Percentiles rank a stretch among this genome's conserved stretches.
phyloP scores from a whole-genome alignment of 2,329 filamentous ascomycete species.

The Sporothrix pseudoabietina region DNA sequence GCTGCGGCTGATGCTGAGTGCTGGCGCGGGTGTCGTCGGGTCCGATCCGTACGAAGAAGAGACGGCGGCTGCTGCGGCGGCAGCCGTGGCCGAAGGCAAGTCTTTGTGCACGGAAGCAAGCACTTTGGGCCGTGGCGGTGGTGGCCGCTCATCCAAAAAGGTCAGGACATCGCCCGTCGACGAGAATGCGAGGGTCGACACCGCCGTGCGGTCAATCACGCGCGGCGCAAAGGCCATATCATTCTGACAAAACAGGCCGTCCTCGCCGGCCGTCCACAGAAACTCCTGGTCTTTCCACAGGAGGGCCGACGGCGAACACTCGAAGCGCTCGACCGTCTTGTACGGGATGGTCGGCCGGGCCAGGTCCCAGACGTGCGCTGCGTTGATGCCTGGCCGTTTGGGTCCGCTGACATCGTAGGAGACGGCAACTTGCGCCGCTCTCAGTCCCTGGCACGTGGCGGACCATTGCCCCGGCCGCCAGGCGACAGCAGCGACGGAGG shows the following conservation, averaged over 20 bases:
- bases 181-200: constrained; percentile 64
- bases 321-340: constrained; percentile 65
- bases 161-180: constrained; percentile 61
- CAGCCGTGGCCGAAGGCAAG: constrained; percentile 35
- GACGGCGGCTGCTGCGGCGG: background rate
- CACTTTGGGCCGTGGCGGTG: constrained; percentile 49
- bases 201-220: constrained; percentile 62
- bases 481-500: constrained; percentile 59
- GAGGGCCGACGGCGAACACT: constrained; percentile 58
- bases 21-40: constrained; percentile 47
- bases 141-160: constrained; percentile 62
- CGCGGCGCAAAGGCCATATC: constrained; percentile 66
- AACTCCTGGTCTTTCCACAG: constrained; percentile 67
- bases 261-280: constrained; percentile 66
- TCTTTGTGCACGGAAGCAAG: constrained; percentile 36
- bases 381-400: constrained; percentile 57
- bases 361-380: constrained; percentile 70
- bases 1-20: constrained; percentile 60
- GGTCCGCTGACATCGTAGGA: constrained; percentile 61
- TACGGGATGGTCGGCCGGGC: constrained; percentile 67
- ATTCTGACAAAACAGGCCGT: constrained; percentile 65
- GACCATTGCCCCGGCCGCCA: constrained; percentile 69
- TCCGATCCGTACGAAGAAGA: constrained; percentile 52
- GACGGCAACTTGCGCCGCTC: constrained; percentile 64
- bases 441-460: constrained; percentile 56